Percentiles rank a stretch among this genome's conserved stretches.
phyloP scores from a whole-genome alignment of 345 rosid species.

The Corchorus olitorius region DNA sequence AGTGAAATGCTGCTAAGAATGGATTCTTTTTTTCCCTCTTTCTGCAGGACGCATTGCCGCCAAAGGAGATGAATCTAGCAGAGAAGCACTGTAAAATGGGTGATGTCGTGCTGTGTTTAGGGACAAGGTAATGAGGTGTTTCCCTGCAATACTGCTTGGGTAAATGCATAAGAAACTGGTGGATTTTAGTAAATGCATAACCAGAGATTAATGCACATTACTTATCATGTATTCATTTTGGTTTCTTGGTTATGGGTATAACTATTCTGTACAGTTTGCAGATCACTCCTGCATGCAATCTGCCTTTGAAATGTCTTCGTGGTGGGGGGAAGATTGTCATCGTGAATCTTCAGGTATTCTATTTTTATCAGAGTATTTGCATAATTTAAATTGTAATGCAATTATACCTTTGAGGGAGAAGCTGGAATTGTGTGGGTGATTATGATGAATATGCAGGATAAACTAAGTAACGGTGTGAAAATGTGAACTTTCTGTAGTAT shows the following conservation, averaged over 20 bases:
- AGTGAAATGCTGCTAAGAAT: not conserved
- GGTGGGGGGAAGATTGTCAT: constrained; percentile 94
- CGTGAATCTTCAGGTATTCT: constrained; percentile 88
- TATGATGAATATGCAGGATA: not conserved
- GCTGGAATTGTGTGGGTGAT: not conserved
- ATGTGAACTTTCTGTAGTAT: not conserved
- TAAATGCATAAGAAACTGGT: not conserved
- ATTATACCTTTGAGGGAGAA: not conserved
- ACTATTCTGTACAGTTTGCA: constrained; percentile 74
- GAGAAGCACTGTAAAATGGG: constrained; percentile 89
- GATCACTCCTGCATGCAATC: constrained; percentile 99
- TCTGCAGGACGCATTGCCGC: constrained; percentile 87
- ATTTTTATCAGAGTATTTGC: not conserved
- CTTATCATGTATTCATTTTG: constrained; percentile 6
- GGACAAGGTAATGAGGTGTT: constrained; percentile 66
- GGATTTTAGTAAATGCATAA: not conserved
- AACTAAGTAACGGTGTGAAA: not conserved
- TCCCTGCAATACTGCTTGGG: not conserved
- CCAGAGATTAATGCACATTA: not conserved
- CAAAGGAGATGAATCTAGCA: constrained; percentile 80
- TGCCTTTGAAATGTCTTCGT: constrained; percentile 86
- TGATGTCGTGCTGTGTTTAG: constrained; percentile 91
- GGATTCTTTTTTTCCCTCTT: constrained; percentile 5
- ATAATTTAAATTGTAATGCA: not conserved
- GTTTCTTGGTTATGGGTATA: constrained; percentile 16